Evolutionary conservation across 1,139 yeast genomes (phyloP), one percentile per base, ranked within the genome.

Genomic region (Wickerhamomyces sp.): DNA sequence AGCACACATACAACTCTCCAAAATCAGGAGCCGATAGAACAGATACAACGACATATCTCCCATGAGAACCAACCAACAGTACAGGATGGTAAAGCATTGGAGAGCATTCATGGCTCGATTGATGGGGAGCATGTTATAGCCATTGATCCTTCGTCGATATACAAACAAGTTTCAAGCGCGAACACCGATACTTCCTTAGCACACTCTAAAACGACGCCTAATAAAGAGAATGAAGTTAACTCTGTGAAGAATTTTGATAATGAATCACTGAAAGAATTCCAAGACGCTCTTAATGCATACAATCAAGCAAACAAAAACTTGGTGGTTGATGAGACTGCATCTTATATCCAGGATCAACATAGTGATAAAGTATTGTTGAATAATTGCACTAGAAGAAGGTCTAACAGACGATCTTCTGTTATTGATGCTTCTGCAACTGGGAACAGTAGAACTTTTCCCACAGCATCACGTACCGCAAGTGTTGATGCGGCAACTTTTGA

Each of bases 401-500:
- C 33, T 7, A n/a, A 20, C 3, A 41, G 52, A 35, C 39, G 47
- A 10, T 40, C 51, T 1, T 44, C 51, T 4, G 32, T 31, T 3
- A 16, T 24, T 5, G 45, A 37, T 18, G 26, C 35, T 9, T 22
- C 32, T 12, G 35, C 30, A 10, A 24, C 24, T 4, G 28, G 24
- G 25, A 34, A 32, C 9, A 42, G 54, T 37, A 36, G 35, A 20
- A 48, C 56, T 12, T 38, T 43, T 3, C 14, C 35, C 8, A 45
- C 52, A 7, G 28, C 28, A 21, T 40, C 48, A 3, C 37, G 27
- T 14, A 13, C 33, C 1, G 38, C 40, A 21, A 48, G 46, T 19
- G 41, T 49, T 24, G 65, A 60, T 34, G 54, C 63, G 15, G 62
- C 70, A 4, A 63, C 59, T 21, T 36, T 60, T 16, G 79, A 74